Evolutionary conservation across 768 basidiomycete genomes (phyloP).

Genomic region (Punctularia strigosozonata): DNA sequence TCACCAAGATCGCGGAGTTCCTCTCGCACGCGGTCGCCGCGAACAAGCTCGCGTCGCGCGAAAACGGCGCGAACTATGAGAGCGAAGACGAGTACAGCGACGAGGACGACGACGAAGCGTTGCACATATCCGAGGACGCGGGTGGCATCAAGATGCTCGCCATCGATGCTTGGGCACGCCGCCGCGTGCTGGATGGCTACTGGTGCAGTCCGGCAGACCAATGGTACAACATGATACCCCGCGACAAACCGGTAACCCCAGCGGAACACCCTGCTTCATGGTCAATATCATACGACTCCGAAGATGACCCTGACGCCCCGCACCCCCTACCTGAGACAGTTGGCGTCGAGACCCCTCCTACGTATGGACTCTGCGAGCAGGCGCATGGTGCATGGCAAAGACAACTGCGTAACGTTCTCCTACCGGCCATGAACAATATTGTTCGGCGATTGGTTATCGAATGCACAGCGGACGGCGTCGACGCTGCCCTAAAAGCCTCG

Average conservation of each 20-base stretch:
- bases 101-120: constrained; percentile 30
- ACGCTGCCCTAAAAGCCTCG: constrained; percentile 45
- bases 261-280: constrained; percentile 51
- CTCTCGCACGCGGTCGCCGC: constrained; percentile 61
- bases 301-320: constrained; percentile 11
- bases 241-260: constrained; percentile 24
- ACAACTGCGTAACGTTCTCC: constrained; percentile 46
- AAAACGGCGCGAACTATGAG: constrained; percentile 21
- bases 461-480: constrained; percentile 31
- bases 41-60: constrained; percentile 28
- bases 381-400: constrained; percentile 46
- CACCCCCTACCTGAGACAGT: constrained; percentile 41
- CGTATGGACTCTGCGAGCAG: constrained; percentile 51
- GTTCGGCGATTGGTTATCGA: constrained; percentile 57
- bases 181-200: constrained; percentile 59
- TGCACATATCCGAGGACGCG: constrained; percentile 34
- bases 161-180: constrained; percentile 60
- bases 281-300: constrained; percentile 23
- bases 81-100: constrained; percentile 25
- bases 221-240: constrained; percentile 36
- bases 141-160: constrained; percentile 41
- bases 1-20: constrained; percentile 57
- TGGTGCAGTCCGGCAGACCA: constrained; percentile 69
- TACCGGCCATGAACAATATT: constrained; percentile 58
- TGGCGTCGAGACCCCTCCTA: constrained; percentile 44